Evolutionary conservation across 805 yeast genomes (phyloP).

Genomic region (Komagataella pseudopastoris): DNA sequence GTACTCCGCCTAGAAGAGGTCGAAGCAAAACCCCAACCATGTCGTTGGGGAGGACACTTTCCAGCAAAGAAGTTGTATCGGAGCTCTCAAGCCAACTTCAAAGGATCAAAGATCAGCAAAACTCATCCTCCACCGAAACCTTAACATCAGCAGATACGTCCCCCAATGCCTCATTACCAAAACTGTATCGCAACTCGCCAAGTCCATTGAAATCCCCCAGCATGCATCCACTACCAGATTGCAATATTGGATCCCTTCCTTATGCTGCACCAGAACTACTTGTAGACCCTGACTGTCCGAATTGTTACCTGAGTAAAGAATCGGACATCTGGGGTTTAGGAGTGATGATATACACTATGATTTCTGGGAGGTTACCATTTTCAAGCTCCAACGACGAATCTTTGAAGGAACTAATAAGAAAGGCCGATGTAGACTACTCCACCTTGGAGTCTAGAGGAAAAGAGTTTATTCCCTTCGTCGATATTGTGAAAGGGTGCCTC

Average conservation of each 20-base stretch:
- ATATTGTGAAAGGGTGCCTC: not conserved
- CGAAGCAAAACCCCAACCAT: not conserved
- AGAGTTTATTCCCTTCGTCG: not conserved
- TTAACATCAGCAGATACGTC: not conserved
- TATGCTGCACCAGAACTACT: conserved; percentile 86
- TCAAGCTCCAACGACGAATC: conserved; percentile 13
- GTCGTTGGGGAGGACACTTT: not conserved
- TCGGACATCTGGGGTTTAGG: conserved; percentile 93
- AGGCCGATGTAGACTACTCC: not conserved
- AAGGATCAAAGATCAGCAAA: not conserved
- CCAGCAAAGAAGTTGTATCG: not conserved
- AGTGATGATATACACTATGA: conserved; percentile 58
- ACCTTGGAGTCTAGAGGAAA: not conserved
- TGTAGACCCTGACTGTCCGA: conserved; percentile 34
- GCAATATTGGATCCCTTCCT: conserved; percentile 80
- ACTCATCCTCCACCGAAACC: not conserved
- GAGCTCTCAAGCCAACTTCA: not conserved
- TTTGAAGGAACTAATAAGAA: not conserved
- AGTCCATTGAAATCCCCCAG: not conserved
- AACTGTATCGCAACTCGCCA: not conserved
- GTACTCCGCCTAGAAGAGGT: conserved; percentile 1
- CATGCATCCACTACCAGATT: conserved; percentile 29
- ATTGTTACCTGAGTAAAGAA: conserved; percentile 32
- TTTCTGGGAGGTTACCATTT: conserved; percentile 68
- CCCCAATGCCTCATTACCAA: not conserved